Evolutionary conservation across 2,329 filamentous ascomycete species (phyloP), one percentile per base, ranked within the genome.

Genomic region (Trichothecium roseum): DNA sequence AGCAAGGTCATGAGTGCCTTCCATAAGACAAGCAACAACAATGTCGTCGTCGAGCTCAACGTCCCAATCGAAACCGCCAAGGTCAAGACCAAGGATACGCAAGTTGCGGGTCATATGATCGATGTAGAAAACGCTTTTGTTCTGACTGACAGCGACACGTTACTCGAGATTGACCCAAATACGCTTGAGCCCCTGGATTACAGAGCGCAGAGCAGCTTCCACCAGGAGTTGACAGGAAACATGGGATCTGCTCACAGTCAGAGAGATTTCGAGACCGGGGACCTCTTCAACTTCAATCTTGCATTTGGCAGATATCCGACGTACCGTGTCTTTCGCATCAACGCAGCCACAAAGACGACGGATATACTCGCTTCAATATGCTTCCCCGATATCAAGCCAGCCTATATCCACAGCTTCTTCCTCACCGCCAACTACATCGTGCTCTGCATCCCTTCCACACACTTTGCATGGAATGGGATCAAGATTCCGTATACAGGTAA

Each of bases 331-430:
- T 91, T 88, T 54, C 61, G 69, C 2, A 71, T 76, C 3, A 78
- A 70, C 14, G 71, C 75, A 0, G 52, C 65, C 0, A 80, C 74
- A 0, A 81, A 79, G 1, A 61, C 74, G 37, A 84, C 82, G 0
- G 70, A 75, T 1, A 78, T 91, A 14, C 67, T 93, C 0, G 84
- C 84, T 3, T 78, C 71, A 0, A 72, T 91, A 40, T 55, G 58
- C 0, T 64, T 60, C 3, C 54, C 57, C 4, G 60, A 64, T 3
- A 52, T 68, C 3, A 59, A 59, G 2, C 61, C 81, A 0, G 78
- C 83, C 0, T 93, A 91, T 47, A 74, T 93, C n/a, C 86, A 93
- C 58, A 89, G 84, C 8, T 69, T 89, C 46, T 85, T 86, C 47
- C 56, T 93, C 18, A 81, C 83, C 0, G 60, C 74, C 13, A 74